Evolutionary conservation across 257 asterid genomes (phyloP).

Genomic region (Rehmannia glutinosa): DNA sequence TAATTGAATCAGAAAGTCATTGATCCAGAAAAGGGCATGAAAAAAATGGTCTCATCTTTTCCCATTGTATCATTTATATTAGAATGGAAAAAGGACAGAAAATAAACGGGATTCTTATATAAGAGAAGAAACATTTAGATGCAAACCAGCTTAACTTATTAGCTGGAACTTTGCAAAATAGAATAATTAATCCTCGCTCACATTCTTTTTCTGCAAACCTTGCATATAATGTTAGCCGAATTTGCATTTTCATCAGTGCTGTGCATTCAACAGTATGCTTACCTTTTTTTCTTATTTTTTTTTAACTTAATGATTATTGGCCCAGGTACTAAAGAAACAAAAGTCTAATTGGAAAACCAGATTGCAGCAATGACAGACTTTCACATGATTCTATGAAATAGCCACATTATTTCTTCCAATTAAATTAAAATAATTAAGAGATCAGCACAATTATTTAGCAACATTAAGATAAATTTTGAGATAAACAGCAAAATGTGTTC

Average conservation of each 20-base stretch:
- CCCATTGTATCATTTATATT: neutral
- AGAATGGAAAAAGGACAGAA: neutral
- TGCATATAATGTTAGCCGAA: neutral
- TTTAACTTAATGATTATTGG: neutral
- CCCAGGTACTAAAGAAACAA: neutral
- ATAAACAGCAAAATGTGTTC: constrained; percentile 1
- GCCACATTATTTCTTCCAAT: neutral
- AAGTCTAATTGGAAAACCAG: neutral
- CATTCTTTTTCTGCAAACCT: neutral
- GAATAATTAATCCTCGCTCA: neutral
- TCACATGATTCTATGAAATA: neutral
- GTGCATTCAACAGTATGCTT: neutral
- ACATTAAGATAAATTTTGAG: neutral
- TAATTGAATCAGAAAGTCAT: neutral
- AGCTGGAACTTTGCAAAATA: neutral
- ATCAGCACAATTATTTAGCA: neutral
- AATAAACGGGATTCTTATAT: neutral
- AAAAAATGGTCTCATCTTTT: neutral
- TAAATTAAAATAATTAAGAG: neutral
- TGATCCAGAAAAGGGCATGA: neutral
- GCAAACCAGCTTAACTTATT: neutral
- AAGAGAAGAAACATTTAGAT: neutral
- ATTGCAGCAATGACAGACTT: neutral
- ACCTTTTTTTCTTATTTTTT: neutral
- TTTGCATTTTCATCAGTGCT: neutral